These are phyloP conservation scores for Pyrenophora teres DNA, from an alignment of 2,329 filamentous ascomycete species.

Conservation along the genomic window DNA sequence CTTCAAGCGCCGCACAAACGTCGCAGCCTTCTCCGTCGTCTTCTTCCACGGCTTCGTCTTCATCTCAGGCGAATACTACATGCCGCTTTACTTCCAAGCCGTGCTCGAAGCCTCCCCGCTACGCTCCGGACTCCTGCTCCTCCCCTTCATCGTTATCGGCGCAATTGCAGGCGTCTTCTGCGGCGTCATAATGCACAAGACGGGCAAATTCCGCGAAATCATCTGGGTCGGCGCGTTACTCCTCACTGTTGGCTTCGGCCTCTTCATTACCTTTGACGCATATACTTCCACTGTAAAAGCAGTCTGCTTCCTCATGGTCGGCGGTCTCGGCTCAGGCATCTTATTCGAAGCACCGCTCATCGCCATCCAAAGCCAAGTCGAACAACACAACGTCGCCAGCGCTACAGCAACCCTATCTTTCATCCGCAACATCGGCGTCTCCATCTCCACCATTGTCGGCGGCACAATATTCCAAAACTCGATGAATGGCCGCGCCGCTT, in stretches of 20 bases:
- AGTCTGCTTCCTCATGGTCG: slow-evolving; percentile 56
- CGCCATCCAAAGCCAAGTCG: slow-evolving; percentile 60
- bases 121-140: slow-evolving; percentile 63
- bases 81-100: slow-evolving; percentile 75
- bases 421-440: slow-evolving; percentile 51
- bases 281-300: slow-evolving; percentile 41
- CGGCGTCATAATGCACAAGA: slow-evolving; percentile 55
- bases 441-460: slow-evolving; percentile 56
- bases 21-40: slow-evolving; percentile 59
- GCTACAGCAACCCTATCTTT: slow-evolving; percentile 60
- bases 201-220: slow-evolving; percentile 49
- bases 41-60: slow-evolving; percentile 56
- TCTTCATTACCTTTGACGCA: slow-evolving; percentile 41
- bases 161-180: slow-evolving; percentile 52
- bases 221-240: slow-evolving; percentile 44
- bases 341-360: slow-evolving; percentile 62
- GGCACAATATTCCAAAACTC: slow-evolving; percentile 60
- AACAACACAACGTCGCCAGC: slow-evolving; percentile 56
- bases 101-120: slow-evolving; percentile 66
- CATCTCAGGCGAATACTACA: slow-evolving; percentile 68
- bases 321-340: slow-evolving; percentile 57
- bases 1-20: slow-evolving; percentile 61
- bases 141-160: slow-evolving; percentile 61
- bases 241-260: slow-evolving; percentile 42
- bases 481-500: slow-evolving; percentile 61